Evolutionary conservation across 2,329 filamentous ascomycete genomes (phyloP).

Genomic region (Daldinia eschscholtzii): DNA sequence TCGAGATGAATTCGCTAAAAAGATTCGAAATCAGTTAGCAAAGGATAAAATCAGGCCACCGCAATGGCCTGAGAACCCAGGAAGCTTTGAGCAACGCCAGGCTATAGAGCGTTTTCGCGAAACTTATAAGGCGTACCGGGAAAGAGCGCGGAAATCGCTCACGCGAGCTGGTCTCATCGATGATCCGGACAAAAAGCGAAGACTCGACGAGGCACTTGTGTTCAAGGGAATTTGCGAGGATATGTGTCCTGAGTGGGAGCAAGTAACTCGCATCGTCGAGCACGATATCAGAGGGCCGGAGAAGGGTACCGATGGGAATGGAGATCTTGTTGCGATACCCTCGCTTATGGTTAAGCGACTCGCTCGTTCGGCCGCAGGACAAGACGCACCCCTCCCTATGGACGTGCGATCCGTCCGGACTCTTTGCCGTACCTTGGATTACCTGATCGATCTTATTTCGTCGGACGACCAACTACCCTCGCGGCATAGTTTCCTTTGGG

Average conservation of each 20-base stretch:
- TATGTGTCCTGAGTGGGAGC: conserved; percentile 78
- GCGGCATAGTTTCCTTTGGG: conserved; percentile 75
- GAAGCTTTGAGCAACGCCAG: conserved; percentile 63
- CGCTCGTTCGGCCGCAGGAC: conserved; percentile 75
- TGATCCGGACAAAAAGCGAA: conserved; percentile 73
- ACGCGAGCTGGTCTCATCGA: conserved; percentile 73
- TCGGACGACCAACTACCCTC: conserved; percentile 66
- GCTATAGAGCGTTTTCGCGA: conserved; percentile 68
- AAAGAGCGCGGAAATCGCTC: conserved; percentile 67
- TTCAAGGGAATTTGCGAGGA: conserved; percentile 77
- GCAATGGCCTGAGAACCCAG: conserved; percentile 67
- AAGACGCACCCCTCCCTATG: conserved; percentile 75
- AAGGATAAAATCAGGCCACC: conserved; percentile 68
- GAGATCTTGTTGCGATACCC: conserved; percentile 61
- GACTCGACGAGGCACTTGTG: conserved; percentile 72
- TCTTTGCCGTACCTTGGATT: conserved; percentile 71
- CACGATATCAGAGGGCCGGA: conserved; percentile 69
- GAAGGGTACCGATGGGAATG: conserved; percentile 58
- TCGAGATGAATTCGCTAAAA: conserved; percentile 56
- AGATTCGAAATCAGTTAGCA: conserved; percentile 66
- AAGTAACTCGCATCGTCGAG: conserved; percentile 72
- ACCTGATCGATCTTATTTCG: conserved; percentile 71
- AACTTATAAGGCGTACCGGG: conserved; percentile 68
- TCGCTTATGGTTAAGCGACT: conserved; percentile 75
- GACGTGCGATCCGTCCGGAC: conserved; percentile 73